Conservation (phyloP, 2,329 filamentous ascomycete genomes). For the Sporothrix mexicana region DNA sequence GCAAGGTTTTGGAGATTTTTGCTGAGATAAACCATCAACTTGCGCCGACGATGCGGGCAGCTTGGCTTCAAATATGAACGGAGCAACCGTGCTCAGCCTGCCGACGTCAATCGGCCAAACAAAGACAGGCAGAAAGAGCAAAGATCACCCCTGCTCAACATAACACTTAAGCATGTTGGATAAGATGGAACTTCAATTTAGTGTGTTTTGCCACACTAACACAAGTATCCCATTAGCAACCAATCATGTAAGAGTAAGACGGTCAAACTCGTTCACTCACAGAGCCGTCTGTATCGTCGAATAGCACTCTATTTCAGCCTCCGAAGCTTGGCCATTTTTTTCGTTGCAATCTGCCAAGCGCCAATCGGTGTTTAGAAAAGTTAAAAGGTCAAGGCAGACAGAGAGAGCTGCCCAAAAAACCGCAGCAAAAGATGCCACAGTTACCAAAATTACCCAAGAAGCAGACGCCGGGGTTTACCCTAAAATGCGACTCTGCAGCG, state of each 20-base stretch:
- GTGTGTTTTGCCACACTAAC: no score
- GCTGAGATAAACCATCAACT: neutral
- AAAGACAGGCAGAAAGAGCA: neutral
- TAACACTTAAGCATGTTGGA: conserved; percentile 34
- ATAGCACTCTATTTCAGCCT: neutral
- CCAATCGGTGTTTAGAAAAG: neutral
- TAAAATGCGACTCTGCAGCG: neutral
- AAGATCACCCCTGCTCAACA: conserved; percentile 9
- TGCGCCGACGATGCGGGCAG: conserved; percentile 14
- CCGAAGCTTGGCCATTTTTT: neutral
- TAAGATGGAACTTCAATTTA: neutral
- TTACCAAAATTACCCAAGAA: no score
- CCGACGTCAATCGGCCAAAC: neutral
- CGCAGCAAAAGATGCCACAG: neutral
- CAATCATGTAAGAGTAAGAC: conserved; percentile 7
- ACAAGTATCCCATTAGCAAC: conserved; percentile 2
- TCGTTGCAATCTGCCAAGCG: conserved; percentile 2
- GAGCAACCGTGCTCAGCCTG: neutral
- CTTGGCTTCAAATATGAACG: conserved; percentile 16
- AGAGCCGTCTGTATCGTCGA: conserved; percentile 4
- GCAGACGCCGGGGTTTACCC: neutral
- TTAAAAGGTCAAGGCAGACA: neutral
- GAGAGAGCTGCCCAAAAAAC: neutral
- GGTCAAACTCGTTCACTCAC: conserved; percentile 6
- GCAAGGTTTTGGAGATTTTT: neutral